Base-by-base conservation (phyloP, 805 yeast species). In the Sugiyamaella boreocaroliniensis region DNA sequence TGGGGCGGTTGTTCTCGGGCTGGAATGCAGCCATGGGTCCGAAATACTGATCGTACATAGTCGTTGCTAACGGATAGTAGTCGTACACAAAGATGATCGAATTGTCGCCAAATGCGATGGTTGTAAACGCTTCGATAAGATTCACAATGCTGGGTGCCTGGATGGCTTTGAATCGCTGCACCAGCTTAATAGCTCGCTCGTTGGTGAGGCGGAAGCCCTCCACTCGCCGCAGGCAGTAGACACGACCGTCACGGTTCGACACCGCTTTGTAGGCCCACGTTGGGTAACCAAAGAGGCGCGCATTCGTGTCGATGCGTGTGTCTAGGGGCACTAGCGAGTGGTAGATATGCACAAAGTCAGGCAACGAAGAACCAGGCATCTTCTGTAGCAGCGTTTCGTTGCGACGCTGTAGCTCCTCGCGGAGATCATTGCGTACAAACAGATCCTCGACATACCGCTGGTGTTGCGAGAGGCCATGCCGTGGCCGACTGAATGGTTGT, bases 241-340 rank as follows among this genome's bases (percentile, higher is more conserved):
- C 73, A 43, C 77, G 76, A 2, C 97, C 97, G 67, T 89, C 92
- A 10, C 69, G 57, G 63, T 85, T 86, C 6, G 93, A 86, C 60
- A 82, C 78, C 4, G 86, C 95, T 69, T 90, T 90, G 71, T 85
- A 92, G 12, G 85, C 70, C 40, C 85, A 75, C 45, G 83, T 79
- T 2, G 78, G 72, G 53, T 78, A 76, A 1, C 85, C 81, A 71
- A 79, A 81, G 40, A 70, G 64, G 37, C 68, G 63, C 59, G 54
- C 68, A 55, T 61, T 64, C 48, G 65, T 68, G 14, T 72, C 76
- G 41, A 70, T 60, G 45, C 70, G 68, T 26, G 71, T 71, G 66
- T 89, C 96, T 43, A 92, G 74, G 2, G 96, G 96, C 29, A 84
- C 89, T 53, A 92, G 74, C 18, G 93, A 83, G 68, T 88, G 95